phyloP scores from a whole-genome alignment of 768 basidiomycete species.

The Pluteus cervinus region DNA sequence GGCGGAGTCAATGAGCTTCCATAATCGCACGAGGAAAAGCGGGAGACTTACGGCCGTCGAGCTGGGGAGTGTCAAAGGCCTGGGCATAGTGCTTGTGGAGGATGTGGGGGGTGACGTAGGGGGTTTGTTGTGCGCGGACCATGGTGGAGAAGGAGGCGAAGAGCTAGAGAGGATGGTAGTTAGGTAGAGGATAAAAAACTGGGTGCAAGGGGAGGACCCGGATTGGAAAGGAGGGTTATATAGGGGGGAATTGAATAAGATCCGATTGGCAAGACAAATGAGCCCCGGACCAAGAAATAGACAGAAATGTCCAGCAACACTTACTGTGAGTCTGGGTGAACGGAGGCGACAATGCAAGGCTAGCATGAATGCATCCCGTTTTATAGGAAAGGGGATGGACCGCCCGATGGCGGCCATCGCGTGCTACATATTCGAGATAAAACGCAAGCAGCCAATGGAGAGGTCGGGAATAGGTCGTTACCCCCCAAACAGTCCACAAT shows the following conservation, averaged over 20 bases:
- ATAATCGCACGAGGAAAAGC: constrained; percentile 8
- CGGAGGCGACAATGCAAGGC: too few relatives aligned
- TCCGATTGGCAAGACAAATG: constrained; percentile 6
- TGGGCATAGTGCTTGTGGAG: constrained; percentile 85
- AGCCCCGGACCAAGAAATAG: neutral
- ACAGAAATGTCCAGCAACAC: too few relatives aligned
- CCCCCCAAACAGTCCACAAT: too few relatives aligned
- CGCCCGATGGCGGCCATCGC: too few relatives aligned
- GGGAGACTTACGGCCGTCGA: constrained; percentile 46
- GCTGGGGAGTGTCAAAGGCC: constrained; percentile 57
- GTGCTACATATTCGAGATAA: too few relatives aligned
- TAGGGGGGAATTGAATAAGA: constrained; percentile 16
- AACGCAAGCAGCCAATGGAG: too few relatives aligned
- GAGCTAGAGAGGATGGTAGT: constrained; percentile 7
- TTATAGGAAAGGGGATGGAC: too few relatives aligned
- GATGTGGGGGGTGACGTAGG: constrained; percentile 86
- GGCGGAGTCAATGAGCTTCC: too few relatives aligned
- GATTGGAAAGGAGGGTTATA: constrained; percentile 7
- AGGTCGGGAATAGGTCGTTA: too few relatives aligned
- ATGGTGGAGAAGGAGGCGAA: constrained; percentile 32
- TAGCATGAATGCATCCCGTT: too few relatives aligned
- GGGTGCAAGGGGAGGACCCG: neutral
- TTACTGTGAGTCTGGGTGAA: too few relatives aligned
- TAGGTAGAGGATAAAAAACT: constrained; percentile 8
- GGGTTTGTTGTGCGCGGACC: constrained; percentile 68